Base-by-base conservation (phyloP, 192 early-diverging fungal species). In the Podila horticola region DNA sequence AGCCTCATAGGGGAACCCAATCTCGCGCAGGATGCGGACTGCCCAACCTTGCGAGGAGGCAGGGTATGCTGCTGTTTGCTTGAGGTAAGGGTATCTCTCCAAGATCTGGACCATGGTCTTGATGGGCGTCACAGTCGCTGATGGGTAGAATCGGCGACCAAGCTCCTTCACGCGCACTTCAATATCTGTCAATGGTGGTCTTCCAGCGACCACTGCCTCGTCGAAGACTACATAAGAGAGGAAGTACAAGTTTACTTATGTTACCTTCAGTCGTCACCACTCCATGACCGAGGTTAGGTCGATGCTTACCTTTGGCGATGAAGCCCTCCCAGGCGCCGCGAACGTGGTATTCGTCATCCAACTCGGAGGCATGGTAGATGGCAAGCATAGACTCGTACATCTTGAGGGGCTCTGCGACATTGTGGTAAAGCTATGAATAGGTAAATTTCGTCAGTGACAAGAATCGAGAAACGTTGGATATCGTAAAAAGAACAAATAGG, bases 341-440 rank as follows among this genome's bases (percentile, higher is more conserved):
- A 26, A 81, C 67, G 52, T 81, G 77, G 48, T 73, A 81, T 48
- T 81, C 77, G n/a, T 81, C 77, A 34, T 81, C 77, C 24, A 73
- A 30, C 57, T 81, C 77, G 8, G 77, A 81, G 4, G 71, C 64
- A 11, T 81, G 77, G 62, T 73, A 81, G 34, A 81, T 72, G 19
- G 77, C 77, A 17, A 81, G 71, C 77, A 81, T 81, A 5, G 71
- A 72, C 22, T 73, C 77, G 58, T 73, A 81, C 77, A 81, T 72
- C 62, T 73, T 63, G 12, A 81, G 30, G n/a, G 77, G 77, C 62
- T 72, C 77, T 3, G 73, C 77, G 24, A 71, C 65, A 15, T 60
- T 28, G 26, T 81, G 62, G 29, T 81, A 81, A 29, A 81, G 38
- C 77, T 81, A 69, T n/a, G n/a, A n/a, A n/a, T n/a, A n/a, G n/a